A percentile compares a stretch with the other conserved stretches of the same genome.
phyloP scores from a whole-genome alignment of 129 eudicot genomes.

The Calendula officinalis region DNA sequence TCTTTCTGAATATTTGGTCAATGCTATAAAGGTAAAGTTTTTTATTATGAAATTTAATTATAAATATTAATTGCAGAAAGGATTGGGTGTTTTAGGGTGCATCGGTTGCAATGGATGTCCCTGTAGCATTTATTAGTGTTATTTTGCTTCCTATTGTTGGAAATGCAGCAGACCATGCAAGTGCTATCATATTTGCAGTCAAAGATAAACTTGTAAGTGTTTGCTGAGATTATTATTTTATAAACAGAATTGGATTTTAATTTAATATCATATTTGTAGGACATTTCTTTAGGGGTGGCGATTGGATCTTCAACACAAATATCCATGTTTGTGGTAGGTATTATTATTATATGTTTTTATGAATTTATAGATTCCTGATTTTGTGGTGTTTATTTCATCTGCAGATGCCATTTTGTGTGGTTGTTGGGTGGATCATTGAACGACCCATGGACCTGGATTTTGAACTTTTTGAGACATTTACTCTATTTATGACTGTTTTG shows the following conservation, averaged over 20 bases:
- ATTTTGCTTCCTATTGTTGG: slow-evolving; percentile 84
- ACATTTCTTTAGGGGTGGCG: slow-evolving; percentile 28
- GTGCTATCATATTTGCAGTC: slow-evolving; percentile 76
- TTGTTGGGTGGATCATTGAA: slow-evolving; percentile 74
- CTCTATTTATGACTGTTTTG: slow-evolving; percentile 67
- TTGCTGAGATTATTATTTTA: not conserved
- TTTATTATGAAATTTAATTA: not conserved
- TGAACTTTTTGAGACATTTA: slow-evolving; percentile 72
- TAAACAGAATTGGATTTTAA: not conserved
- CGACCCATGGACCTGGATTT: slow-evolving; percentile 69
- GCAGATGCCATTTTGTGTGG: slow-evolving; percentile 81
- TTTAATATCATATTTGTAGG: slow-evolving; percentile 22
- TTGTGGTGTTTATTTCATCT: not conserved
- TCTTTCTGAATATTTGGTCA: slow-evolving; percentile 72
- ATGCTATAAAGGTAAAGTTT: slow-evolving; percentile 68
- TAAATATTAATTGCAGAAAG: not conserved
- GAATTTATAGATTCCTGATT: not conserved
- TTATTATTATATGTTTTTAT: not conserved
- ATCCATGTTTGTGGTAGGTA: slow-evolving; percentile 37
- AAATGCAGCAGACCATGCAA: slow-evolving; percentile 93
- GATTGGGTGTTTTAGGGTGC: slow-evolving; percentile 54
- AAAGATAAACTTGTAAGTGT: slow-evolving; percentile 81
- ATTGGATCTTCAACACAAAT: slow-evolving; percentile 31
- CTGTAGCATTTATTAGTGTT: slow-evolving; percentile 71
- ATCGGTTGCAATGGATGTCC: slow-evolving; percentile 62